These are phyloP conservation scores for Cylindrodendrum hubeiense DNA, from an alignment of 2,329 filamentous ascomycete species.

Conservation along the genomic window DNA sequence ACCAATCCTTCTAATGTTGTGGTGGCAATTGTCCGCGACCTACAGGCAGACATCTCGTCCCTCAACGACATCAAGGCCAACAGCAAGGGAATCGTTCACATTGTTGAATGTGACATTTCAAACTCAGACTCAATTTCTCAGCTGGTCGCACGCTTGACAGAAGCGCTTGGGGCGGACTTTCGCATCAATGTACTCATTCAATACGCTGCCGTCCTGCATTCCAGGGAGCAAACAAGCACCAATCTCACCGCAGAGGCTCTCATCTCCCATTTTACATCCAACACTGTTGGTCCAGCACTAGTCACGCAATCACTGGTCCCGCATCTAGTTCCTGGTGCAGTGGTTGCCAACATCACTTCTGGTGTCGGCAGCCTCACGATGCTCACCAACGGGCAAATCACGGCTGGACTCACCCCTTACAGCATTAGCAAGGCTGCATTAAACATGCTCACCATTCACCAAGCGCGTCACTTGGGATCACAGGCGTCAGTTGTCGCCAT, in stretches of 20 bases:
- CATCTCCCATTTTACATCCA: neutral
- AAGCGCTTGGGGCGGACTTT: neutral
- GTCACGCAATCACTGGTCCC: neutral
- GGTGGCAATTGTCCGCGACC: neutral
- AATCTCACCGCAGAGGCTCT: neutral
- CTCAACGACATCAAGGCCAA: neutral
- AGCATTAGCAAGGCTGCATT: conserved; percentile 1
- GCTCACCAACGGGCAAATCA: neutral
- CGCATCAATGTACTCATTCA: neutral
- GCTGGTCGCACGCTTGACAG: neutral
- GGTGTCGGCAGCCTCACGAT: neutral
- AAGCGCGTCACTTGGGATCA: neutral
- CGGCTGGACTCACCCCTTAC: neutral
- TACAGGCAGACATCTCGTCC: neutral
- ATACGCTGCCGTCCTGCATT: neutral
- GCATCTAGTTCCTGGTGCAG: neutral
- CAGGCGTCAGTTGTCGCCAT: neutral
- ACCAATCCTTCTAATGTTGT: neutral
- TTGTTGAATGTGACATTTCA: neutral
- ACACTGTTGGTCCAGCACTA: neutral
- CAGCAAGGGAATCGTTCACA: neutral
- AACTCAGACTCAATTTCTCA: neutral
- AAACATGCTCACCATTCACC: conserved; percentile 9
- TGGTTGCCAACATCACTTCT: conserved; percentile 5
- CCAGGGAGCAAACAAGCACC: neutral